phyloP scores from a whole-genome alignment of 2,329 filamentous ascomycete genomes.

The Macrophomina pseudophaseolina region DNA sequence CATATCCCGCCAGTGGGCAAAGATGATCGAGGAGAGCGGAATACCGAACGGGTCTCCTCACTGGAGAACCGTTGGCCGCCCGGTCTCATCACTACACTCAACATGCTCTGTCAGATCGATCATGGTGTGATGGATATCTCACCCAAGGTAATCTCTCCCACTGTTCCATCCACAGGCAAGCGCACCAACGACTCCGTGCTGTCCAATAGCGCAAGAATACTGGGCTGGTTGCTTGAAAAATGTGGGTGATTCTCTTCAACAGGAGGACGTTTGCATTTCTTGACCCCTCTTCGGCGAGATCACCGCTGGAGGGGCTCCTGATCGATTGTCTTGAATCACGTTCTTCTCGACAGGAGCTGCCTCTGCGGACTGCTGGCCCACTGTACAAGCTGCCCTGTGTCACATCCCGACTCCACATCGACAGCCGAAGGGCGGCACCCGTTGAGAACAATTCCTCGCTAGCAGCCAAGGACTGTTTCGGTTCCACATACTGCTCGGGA shows the following conservation, averaged over 20 bases:
- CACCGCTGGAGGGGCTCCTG: background rate
- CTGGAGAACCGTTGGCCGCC: background rate
- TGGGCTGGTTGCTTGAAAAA: background rate
- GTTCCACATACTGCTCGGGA: constrained; percentile 10
- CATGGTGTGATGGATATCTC: background rate
- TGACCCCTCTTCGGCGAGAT: background rate
- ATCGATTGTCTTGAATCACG: background rate
- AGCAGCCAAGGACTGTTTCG: background rate
- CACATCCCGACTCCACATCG: constrained; percentile 2
- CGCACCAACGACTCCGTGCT: background rate
- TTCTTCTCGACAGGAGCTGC: background rate
- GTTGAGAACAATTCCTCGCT: constrained; percentile 6
- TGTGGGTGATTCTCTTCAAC: background rate
- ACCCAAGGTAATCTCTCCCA: background rate
- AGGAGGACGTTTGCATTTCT: background rate
- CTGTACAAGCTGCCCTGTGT: background rate
- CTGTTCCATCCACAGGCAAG: background rate
- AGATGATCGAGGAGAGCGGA: no score
- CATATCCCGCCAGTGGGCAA: no score
- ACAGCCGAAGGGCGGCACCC: background rate
- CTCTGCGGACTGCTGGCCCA: background rate
- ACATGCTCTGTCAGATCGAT: background rate
- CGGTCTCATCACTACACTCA: background rate
- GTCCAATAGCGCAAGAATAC: background rate
- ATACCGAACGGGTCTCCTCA: no score